These are phyloP conservation scores for Sporothrix sp. DNA, from an alignment of 2,329 filamentous ascomycete species.

Conservation along the genomic window DNA sequence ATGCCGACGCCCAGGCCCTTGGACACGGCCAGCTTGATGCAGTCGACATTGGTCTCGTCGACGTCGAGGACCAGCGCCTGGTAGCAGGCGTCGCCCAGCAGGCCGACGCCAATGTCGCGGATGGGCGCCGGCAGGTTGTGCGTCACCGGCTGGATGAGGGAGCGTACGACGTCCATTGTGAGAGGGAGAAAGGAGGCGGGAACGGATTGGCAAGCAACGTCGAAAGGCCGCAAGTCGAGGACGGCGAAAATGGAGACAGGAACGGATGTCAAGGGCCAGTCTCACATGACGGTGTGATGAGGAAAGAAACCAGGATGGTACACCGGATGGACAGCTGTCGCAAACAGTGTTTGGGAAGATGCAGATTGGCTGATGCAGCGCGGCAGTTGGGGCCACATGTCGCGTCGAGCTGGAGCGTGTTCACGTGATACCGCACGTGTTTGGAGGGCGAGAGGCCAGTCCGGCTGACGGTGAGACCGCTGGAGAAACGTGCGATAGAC, in stretches of 20 bases:
- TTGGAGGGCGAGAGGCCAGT: no score
- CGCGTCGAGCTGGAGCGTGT: slow-evolving; percentile 2
- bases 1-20: slow-evolving; percentile 92
- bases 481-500: no score
- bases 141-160: slow-evolving; percentile 58
- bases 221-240: no score
- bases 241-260: no score
- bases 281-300: no score
- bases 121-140: slow-evolving; percentile 65
- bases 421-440: background rate
- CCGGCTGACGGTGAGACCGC: no score
- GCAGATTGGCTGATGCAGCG: no score
- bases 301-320: no score
- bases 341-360: no score
- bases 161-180: slow-evolving; percentile 52
- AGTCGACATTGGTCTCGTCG: slow-evolving; percentile 64
- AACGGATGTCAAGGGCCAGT: no score
- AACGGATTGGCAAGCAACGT: no score
- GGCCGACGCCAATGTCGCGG: slow-evolving; percentile 62
- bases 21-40: slow-evolving; percentile 80
- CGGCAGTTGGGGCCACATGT: slow-evolving; percentile 8
- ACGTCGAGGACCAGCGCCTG: slow-evolving; percentile 75
- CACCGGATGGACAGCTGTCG: no score
- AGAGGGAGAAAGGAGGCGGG: slow-evolving; percentile 12
- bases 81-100: slow-evolving; percentile 82